Base-by-base conservation (phyloP, 2,329 filamentous ascomycete genomes). In the Ophiostoma tasmaniense region DNA sequence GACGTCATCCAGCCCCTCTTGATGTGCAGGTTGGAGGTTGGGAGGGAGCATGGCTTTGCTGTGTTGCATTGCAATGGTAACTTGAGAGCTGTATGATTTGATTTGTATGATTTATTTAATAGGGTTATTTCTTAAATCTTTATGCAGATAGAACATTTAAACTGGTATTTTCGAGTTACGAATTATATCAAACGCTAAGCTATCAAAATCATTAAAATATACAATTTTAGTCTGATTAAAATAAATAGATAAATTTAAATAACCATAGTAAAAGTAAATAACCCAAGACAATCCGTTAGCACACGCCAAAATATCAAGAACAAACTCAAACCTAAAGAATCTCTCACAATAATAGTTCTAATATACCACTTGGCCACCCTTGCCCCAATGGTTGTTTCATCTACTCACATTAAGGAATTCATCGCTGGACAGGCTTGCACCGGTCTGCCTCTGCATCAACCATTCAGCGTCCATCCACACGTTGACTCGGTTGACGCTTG, bases 1-100 rank as follows among this genome's bases (percentile, higher is more conserved):
- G 20, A 64, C 62, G 62, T 64, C 62, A 64, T 64, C 62, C 33
- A 35, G 30, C 62, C 62, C 30, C n/a, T 37, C 28, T 20, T 37
- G 45, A n/a, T 52, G 50, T 42, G 25, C 33, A 37, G 33, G 17
- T 14, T 39, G 33, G n/a, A 22, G 6, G 55, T 33, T 33, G 28
- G 33, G 10, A 14, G 20, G 11, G n/a, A 39, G 28, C 20, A 64
- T n/a, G 25, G 50, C 8, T 55, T 55, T 13, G n/a, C 8, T 33
- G n/a, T n/a, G 11, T 28, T 25, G 50, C 50, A 22, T 22, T 55
- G 45, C 1, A 14, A 25, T 25, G n/a, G n/a, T 55, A 25, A 11
- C 37, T 39, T 39, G 11, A 37, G 13, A 39, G 37, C 37, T 39
- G 8, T 39, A 10, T 39, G 37, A 39, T 11, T 39, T 39, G 37